Evolutionary conservation across 2,329 filamentous ascomycete species (phyloP), one percentile per base, ranked within the genome.

Genomic region (Whalleya microplaca): DNA sequence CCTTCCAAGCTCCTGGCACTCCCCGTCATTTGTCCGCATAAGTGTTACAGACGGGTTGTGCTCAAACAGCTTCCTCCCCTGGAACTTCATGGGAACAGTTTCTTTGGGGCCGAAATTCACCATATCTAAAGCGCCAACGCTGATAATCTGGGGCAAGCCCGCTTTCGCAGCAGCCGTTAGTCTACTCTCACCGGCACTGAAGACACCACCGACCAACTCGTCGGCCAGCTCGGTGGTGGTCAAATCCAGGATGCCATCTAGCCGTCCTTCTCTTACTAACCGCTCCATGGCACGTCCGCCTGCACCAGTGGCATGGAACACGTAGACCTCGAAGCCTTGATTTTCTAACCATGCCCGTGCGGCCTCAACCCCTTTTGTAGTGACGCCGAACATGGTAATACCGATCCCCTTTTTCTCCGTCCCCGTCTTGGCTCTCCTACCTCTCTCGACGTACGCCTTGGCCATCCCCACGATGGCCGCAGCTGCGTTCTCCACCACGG

Each of bases 331-430:
- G 48, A 83, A 77, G 2, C 68, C 67, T 2, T 72, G 70, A 1
- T 69, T 58, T 49, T 83, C 76, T 0, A 90, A 75, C 45, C 80
- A 71, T 1, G 70, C 63, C 0, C 85, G 78, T 1, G 87, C 81
- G 1, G 69, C 72, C 45, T 86, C 81, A 0, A 86, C 87, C 10
- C 81, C 83, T 0, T 87, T 86, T 0, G 87, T 91, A 0, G 88
- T 91, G 6, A 91, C 87, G 2, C 88, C 88, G 66, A 90, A 91
- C 88, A 91, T 91, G 2, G 87, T 89, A 21, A 90, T 81, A 0
- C 81, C 88, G 6, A 91, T 75, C 0, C 80, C 74, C 53, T 78
- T 80, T 63, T 77, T 79, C 8, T 59, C n/a, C 43, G 47, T 21
- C n/a, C 37, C 8, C 16, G 32, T 14, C 3, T 20, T 56, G 47